Conservation (phyloP, 2,329 filamentous ascomycete species). For the Ophiostoma ulmi region DNA sequence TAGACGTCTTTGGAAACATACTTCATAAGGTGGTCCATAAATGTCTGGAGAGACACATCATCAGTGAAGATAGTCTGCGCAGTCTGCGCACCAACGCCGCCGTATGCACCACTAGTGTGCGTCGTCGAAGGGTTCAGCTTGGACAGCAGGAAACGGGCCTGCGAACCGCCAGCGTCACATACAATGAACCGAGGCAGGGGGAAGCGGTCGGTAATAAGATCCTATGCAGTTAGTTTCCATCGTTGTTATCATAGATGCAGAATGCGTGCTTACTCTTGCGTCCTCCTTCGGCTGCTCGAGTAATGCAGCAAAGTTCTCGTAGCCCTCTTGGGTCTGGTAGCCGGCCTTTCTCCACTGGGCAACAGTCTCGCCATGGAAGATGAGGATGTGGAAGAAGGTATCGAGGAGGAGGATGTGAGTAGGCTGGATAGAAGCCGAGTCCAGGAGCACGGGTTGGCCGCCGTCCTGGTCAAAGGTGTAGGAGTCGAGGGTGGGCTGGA, state of each 20-base stretch:
- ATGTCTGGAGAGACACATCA: constrained; percentile 94
- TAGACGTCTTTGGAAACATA: neutral
- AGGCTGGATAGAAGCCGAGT: constrained; percentile 93
- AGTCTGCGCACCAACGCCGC: constrained; percentile 75
- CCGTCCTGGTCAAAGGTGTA: constrained; percentile 97
- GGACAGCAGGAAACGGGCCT: constrained; percentile 87
- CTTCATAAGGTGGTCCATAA: constrained; percentile 99
- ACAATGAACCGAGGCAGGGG: constrained; percentile 98
- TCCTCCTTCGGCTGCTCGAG: constrained; percentile 95
- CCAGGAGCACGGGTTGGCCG: constrained; percentile 84
- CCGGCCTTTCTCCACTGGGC: constrained; percentile 97
- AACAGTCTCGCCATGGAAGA: constrained; percentile 97
- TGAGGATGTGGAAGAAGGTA: constrained; percentile 98
- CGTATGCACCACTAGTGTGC: constrained; percentile 88
- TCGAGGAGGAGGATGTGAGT: constrained; percentile 91
- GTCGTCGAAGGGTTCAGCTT: constrained; percentile 98
- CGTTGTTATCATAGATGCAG: neutral
- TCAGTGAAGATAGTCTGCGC: constrained; percentile 99
- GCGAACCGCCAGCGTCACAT: constrained; percentile 95
- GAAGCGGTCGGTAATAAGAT: constrained; percentile 95
- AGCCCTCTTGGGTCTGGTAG: constrained; percentile 96
- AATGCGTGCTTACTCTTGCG: constrained; percentile 52
- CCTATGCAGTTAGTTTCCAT: constrained; percentile 47
- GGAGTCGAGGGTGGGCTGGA: constrained; percentile 93
- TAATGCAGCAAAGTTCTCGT: constrained; percentile 87